Evolutionary conservation across 2,329 filamentous ascomycete species (phyloP).

Genomic region (Aspergillus neoniger): DNA sequence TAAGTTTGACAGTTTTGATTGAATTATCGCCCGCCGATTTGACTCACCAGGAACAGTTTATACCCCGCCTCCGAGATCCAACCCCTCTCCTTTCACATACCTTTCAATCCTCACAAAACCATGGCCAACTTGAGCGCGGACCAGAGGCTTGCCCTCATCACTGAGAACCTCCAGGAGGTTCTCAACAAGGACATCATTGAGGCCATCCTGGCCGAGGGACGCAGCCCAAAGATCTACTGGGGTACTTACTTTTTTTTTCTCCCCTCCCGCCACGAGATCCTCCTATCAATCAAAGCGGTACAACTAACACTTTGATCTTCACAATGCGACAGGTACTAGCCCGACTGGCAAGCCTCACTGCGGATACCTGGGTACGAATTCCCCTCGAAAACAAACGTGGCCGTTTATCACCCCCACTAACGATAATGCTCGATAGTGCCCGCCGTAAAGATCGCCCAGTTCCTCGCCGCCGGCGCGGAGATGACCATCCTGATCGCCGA

Average conservation of each 20-base stretch:
- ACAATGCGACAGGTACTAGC: constrained; percentile 55
- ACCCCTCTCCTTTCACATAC: neutral
- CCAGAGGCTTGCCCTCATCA: constrained; percentile 59
- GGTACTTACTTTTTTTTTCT: constrained; percentile 20
- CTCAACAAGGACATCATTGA: constrained; percentile 65
- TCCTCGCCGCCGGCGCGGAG: constrained; percentile 80
- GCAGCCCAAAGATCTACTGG: constrained; percentile 38
- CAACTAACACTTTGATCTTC: constrained; percentile 2
- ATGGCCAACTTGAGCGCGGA: neutral
- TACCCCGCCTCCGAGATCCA: neutral
- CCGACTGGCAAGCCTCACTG: constrained; percentile 86
- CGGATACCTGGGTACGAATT: constrained; percentile 66
- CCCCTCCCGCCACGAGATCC: neutral
- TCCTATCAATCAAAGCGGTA: neutral
- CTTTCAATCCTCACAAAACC: neutral
- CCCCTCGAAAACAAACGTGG: neutral
- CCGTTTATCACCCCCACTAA: constrained; percentile 10
- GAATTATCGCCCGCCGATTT: neutral
- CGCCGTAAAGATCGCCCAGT: constrained; percentile 84
- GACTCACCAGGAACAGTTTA: neutral
- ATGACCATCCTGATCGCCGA: constrained; percentile 72
- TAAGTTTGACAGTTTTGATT: neutral
- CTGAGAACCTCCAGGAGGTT: constrained; percentile 76
- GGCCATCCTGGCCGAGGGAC: constrained; percentile 30
- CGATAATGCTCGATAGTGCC: constrained; percentile 51